Evolutionary conservation across 2,329 filamentous ascomycete species (phyloP).

Genomic region (Fusarium sp.): DNA sequence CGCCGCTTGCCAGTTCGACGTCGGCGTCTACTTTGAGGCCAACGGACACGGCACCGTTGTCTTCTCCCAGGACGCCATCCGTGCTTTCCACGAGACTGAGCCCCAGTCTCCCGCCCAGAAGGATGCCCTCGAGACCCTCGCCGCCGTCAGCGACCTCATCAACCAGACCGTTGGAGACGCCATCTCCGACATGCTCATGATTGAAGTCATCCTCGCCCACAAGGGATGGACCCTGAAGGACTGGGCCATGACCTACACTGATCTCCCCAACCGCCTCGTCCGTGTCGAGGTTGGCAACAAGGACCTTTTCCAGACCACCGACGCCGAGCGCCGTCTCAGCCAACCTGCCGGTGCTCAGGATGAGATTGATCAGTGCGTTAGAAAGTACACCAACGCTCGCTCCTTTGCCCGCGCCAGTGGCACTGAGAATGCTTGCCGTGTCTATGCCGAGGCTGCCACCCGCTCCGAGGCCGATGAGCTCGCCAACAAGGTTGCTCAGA

Average conservation of each 20-base stretch:
- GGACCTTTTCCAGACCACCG: slow-evolving; percentile 88
- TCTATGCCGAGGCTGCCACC: slow-evolving; percentile 94
- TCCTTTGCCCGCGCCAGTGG: slow-evolving; percentile 93
- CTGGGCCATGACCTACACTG: slow-evolving; percentile 92
- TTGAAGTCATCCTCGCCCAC: slow-evolving; percentile 95
- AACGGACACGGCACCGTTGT: slow-evolving; percentile 98
- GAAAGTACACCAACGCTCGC: slow-evolving; percentile 89
- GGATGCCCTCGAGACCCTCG: slow-evolving; percentile 85
- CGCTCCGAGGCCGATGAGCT: slow-evolving; percentile 91
- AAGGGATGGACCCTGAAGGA: slow-evolving; percentile 91
- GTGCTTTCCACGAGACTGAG: slow-evolving; percentile 79
- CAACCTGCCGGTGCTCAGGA: slow-evolving; percentile 82
- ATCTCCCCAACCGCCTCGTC: slow-evolving; percentile 94
- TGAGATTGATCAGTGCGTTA: slow-evolving; percentile 87
- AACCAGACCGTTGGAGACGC: slow-evolving; percentile 99
- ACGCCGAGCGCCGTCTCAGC: slow-evolving; percentile 89
- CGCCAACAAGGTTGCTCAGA: slow-evolving; percentile 81
- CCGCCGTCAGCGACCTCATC: slow-evolving; percentile 87
- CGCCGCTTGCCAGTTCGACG: slow-evolving; percentile 92
- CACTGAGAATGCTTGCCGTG: slow-evolving; percentile 94
- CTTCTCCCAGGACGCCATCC: slow-evolving; percentile 86
- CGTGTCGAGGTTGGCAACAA: slow-evolving; percentile 91
- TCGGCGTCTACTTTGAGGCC: slow-evolving; percentile 98
- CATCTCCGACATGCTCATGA: slow-evolving; percentile 93
- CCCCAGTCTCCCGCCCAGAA: slow-evolving; percentile 93